Base-by-base conservation (phyloP, 306 rosid genomes). In the Glycine tomentella region DNA sequence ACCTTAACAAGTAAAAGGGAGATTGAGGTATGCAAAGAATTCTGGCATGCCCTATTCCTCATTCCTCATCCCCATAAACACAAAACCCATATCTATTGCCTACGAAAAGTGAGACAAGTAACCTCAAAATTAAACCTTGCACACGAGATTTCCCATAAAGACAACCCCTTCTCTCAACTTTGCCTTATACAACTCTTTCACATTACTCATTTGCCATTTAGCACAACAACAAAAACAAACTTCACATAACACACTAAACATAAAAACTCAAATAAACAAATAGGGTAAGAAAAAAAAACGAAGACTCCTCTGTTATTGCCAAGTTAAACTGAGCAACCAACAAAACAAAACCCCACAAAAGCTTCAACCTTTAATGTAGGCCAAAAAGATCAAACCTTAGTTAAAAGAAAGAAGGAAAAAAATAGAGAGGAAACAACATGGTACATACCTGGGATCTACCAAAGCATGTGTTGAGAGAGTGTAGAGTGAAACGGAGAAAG, bases 371-470 rank as follows among this genome's bases (percentile, higher is more conserved):
- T 36, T 48, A 81, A 83, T 63, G 69, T 34, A 64, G 8, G 42
- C 40, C 15, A 64, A 76, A 49, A 25, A 25, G 31, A 25, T 25
- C 31, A 25, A 25, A 25, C 31, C 80, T 38, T 56, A 3, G 9
- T 33, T 31, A 36, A 70, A 79, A 7, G 20, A 38, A 38, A 38
- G 4, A 36, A 25, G 31, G 40, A 36, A 36, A 36, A 0, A 36
- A 36, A 36, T 36, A 0, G 40, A 25, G 31, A 36, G 40, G 40
- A 56, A 57, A 74, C 57, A 74, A 74, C 56, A 75, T 44, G 75
- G 83, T 59, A 51, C 88, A 80, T 72, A 91, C 93, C 92, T 84
- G 97, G 0, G 97, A 91, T 93, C 97, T 90, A 88, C 71, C 14
- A 57, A 73, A 82, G 66, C 50, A 45, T 8, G 76, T 4, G 72